Conservation (phyloP, 2,329 filamentous ascomycete species). For the Nemania sp. region DNA sequence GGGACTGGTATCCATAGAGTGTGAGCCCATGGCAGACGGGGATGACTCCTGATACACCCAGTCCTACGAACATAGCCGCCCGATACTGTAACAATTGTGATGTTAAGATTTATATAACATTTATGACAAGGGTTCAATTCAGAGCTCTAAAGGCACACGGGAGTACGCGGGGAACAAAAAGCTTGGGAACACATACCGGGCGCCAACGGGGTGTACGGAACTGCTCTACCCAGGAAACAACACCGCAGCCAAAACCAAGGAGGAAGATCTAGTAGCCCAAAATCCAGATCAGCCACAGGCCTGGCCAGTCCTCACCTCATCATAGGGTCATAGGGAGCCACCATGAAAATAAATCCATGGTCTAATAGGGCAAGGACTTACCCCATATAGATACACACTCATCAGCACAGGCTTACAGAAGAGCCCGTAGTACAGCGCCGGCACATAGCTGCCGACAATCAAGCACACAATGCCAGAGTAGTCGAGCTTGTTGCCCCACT, state of each 20-base stretch:
- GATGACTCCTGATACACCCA: slow-evolving; percentile 85
- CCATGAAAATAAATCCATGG: too few species aligned
- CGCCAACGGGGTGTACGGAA: slow-evolving; percentile 89
- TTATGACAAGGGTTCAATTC: too few species aligned
- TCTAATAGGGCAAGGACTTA: too few species aligned
- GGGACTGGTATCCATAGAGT: slow-evolving; percentile 73
- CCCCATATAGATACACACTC: slow-evolving; percentile 79
- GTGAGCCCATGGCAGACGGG: slow-evolving; percentile 82
- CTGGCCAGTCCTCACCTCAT: background rate
- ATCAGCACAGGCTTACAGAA: slow-evolving; percentile 76
- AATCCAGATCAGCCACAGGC: slow-evolving; percentile 20
- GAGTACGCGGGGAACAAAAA: background rate
- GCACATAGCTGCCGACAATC: slow-evolving; percentile 92
- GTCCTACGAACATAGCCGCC: slow-evolving; percentile 87
- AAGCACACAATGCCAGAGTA: slow-evolving; percentile 93
- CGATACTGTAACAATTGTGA: slow-evolving; percentile 64
- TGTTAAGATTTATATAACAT: too few species aligned
- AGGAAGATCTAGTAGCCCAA: slow-evolving; percentile 76
- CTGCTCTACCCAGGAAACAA: slow-evolving; percentile 81
- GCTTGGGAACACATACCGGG: slow-evolving; percentile 55
- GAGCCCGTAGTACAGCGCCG: slow-evolving; percentile 88
- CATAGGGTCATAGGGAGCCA: too few species aligned
- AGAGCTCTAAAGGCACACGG: background rate
- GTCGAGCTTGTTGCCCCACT: slow-evolving; percentile 91
- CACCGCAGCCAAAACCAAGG: slow-evolving; percentile 80